These are phyloP conservation scores for Eucalyptus regnans DNA, from an alignment of 345 rosid genomes.

Conservation along the genomic window DNA sequence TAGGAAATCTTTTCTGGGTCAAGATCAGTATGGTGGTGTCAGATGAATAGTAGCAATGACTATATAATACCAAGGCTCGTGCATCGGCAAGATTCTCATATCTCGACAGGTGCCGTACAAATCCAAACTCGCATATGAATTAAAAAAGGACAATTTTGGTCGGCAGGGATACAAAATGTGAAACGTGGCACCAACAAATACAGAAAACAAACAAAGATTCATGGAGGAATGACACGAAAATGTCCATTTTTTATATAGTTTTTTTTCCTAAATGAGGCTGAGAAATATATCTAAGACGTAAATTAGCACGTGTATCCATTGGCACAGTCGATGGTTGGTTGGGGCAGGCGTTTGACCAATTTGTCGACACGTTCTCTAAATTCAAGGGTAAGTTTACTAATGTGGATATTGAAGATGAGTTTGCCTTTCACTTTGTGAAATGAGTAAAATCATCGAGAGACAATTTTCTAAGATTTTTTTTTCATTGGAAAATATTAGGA, in stretches of 20 bases:
- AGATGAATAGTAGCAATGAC: neutral
- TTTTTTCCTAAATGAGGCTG: too few species aligned
- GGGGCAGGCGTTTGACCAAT: neutral
- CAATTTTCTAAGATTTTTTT: neutral
- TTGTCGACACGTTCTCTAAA: neutral
- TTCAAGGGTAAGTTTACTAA: neutral
- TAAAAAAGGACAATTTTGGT: neutral
- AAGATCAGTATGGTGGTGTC: neutral
- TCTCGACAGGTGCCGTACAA: too few species aligned
- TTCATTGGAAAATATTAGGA: neutral
- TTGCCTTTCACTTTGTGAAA: neutral
- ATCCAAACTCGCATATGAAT: too few species aligned
- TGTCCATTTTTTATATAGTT: too few species aligned
- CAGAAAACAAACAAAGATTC: neutral
- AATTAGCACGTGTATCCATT: neutral
- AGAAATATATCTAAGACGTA: neutral
- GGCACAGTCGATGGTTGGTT: rapidly evolving
- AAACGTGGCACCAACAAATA: neutral
- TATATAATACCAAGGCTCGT: neutral
- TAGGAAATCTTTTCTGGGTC: neutral
- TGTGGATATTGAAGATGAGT: neutral
- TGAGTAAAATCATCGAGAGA: neutral
- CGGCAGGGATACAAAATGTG: neutral
- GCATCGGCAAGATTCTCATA: too few species aligned
- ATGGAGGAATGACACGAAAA: neutral